phyloP scores from a whole-genome alignment of 768 basidiomycete species.

The Lactifluus volemus region DNA sequence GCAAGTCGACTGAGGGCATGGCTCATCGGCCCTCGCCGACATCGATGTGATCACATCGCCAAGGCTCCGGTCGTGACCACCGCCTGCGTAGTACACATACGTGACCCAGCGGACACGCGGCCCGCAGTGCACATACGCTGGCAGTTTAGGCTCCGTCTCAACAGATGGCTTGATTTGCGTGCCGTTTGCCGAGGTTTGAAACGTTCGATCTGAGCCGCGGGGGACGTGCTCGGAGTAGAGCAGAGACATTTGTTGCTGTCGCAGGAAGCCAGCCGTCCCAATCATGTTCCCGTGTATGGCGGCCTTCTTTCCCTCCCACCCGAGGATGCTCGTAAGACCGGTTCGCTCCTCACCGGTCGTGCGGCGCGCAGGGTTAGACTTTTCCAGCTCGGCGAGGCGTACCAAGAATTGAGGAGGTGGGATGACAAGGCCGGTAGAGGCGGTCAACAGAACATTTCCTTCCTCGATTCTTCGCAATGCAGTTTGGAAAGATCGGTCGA shows the following conservation, averaged over 20 bases:
- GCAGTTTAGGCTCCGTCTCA: slow-evolving; percentile 11
- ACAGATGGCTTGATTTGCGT: slow-evolving; percentile 5
- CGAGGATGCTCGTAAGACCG: slow-evolving; percentile 44
- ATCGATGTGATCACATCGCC: slow-evolving; percentile 36
- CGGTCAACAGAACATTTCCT: slow-evolving; percentile 37
- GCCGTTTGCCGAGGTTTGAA: neutral
- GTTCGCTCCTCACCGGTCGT: slow-evolving; percentile 50
- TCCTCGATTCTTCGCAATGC: slow-evolving; percentile 36
- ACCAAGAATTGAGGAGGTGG: slow-evolving; percentile 40
- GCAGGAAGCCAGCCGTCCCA: slow-evolving; percentile 43
- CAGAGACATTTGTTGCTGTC: slow-evolving; percentile 49
- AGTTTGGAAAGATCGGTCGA: slow-evolving; percentile 30
- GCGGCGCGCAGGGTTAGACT: slow-evolving; percentile 28
- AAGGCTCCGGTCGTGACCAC: slow-evolving; percentile 27
- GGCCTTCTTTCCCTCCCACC: slow-evolving; percentile 47
- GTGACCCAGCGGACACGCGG: slow-evolving; percentile 39
- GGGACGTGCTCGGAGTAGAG: slow-evolving; percentile 38
- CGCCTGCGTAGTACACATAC: slow-evolving; percentile 29
- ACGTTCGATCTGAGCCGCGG: slow-evolving; percentile 7
- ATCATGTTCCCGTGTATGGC: slow-evolving; percentile 33
- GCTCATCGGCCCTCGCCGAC: slow-evolving; percentile 26
- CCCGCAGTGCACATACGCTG: slow-evolving; percentile 30
- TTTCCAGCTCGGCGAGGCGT: slow-evolving; percentile 44
- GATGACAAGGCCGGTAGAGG: slow-evolving; percentile 43
- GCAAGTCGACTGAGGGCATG: slow-evolving; percentile 33